Evolutionary conservation across 129 eudicot genomes (phyloP), one percentile per base, ranked within the genome.

Genomic region (Saposhnikovia divaricata): DNA sequence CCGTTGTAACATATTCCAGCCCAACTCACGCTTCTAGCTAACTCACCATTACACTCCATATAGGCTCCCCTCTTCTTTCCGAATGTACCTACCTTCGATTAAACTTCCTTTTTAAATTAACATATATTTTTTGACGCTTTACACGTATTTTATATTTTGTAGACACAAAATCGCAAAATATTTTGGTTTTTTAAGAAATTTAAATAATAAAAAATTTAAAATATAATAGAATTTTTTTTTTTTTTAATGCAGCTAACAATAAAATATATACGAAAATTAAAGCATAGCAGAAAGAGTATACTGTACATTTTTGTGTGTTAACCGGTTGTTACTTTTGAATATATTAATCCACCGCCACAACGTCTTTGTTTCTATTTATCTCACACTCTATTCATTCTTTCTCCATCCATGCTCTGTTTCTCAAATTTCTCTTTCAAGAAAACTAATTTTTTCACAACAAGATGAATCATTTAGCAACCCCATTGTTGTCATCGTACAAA

Each of bases 391-490:
- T 46, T 6, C 13, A 61, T 61, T 61, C 69, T 61, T 7, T n/a
- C 0, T 27, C 15, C 34, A 61, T 61, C 15, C 9, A n/a, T 21
- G 12, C 66, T 23, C 66, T n/a, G 66, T 59, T 59, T 59, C 81
- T 27, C 59, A 57, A 15, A 47, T 59, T 66, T 25, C 69, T 78
- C 11, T 18, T 12, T 81, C 76, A 75, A 75, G 23, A 50, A 76
- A 34, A 28, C 68, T 63, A 86, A 79, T 77, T 81, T 46, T 47
- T 82, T 74, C 19, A 47, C 19, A 51, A 50, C 1, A 7, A 51
- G 45, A 83, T 80, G 83, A 77, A 71, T 44, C 85, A 80, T 25
- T 48, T 51, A 9, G 75, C 87, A 53, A 86, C 89, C 66, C 93
- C 93, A 4, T 84, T 89, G 31, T 40, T 86, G 46, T 83, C 84